phyloP scores from a whole-genome alignment of 2,329 filamentous ascomycete genomes.

The Epicoccum sorghinum region DNA sequence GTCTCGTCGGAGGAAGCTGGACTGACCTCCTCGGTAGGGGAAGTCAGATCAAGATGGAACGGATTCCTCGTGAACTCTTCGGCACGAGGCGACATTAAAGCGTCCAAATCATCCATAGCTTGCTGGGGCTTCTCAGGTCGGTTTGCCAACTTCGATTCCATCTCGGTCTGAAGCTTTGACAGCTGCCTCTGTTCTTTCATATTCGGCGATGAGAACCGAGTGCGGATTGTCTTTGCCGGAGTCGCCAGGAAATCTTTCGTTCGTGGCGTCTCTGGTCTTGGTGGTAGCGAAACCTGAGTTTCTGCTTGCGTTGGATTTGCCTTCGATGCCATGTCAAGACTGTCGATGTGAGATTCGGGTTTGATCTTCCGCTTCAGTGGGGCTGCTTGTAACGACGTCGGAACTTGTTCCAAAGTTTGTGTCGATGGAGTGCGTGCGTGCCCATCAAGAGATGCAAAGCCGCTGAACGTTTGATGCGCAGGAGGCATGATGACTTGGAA shows the following conservation, averaged over 20 bases:
- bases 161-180: conserved; percentile 49
- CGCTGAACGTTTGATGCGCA: conserved; percentile 40
- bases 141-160: conserved; percentile 45
- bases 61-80: conserved; percentile 71
- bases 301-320: conserved; percentile 18
- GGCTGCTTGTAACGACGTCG: conserved; percentile 15
- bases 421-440: conserved; percentile 37
- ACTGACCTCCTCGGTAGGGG: conserved; percentile 34
- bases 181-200: conserved; percentile 46
- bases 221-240: conserved; percentile 38
- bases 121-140: conserved; percentile 33
- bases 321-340: conserved; percentile 29
- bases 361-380: conserved; percentile 17
- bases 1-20: conserved; percentile 42
- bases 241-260: conserved; percentile 36
- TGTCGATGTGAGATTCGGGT: conserved; percentile 30
- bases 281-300: conserved; percentile 11
- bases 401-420: conserved; percentile 10
- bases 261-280: conserved; percentile 24
- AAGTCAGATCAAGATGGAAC: conserved; percentile 44
- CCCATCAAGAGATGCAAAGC: conserved; percentile 45
- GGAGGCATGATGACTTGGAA: conserved; percentile 47
- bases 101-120: conserved; percentile 52
- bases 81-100: conserved; percentile 72
- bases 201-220: conserved; percentile 50